Percentiles rank a stretch among this genome's conserved stretches.
Evolutionary conservation across 257 asterid genomes (phyloP).

Genomic region (Salvia rosmarinus): DNA sequence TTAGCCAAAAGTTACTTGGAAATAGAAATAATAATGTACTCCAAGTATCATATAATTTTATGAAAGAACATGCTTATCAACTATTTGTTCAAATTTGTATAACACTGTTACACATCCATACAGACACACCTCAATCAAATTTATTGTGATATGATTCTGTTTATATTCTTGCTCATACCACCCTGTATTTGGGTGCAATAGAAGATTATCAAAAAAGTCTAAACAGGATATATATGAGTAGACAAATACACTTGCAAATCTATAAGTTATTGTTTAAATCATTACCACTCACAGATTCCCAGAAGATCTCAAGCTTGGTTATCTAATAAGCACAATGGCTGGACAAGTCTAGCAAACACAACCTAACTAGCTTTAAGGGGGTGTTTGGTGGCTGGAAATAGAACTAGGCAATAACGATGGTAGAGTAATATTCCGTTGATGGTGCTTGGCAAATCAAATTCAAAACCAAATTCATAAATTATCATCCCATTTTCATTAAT

Average conservation of each 20-base stretch:
- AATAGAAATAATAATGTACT: background rate
- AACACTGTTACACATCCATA: slow-evolving; percentile 6
- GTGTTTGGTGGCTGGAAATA: background rate
- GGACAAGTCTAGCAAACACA: background rate
- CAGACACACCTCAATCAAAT: slow-evolving; percentile 11
- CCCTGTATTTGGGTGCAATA: background rate
- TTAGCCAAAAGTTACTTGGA: slow-evolving; percentile 11
- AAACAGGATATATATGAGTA: slow-evolving; percentile 17
- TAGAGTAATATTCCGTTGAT: background rate
- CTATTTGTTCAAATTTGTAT: background rate
- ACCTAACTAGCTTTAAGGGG: background rate
- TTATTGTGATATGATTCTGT: slow-evolving; percentile 4
- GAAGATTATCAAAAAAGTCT: background rate
- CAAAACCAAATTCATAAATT: background rate
- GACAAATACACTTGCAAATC: slow-evolving; percentile 18
- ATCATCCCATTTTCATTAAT: background rate
- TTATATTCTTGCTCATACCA: background rate
- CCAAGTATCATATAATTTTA: background rate
- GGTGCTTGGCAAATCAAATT: background rate
- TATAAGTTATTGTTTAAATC: background rate
- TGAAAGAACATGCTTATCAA: background rate
- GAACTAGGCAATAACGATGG: background rate
- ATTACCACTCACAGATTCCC: slow-evolving; percentile 4
- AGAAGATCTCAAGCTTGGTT: background rate
- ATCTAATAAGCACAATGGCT: background rate